Evolutionary conservation across 805 yeast genomes (phyloP).

Genomic region (Candida saitoana): DNA sequence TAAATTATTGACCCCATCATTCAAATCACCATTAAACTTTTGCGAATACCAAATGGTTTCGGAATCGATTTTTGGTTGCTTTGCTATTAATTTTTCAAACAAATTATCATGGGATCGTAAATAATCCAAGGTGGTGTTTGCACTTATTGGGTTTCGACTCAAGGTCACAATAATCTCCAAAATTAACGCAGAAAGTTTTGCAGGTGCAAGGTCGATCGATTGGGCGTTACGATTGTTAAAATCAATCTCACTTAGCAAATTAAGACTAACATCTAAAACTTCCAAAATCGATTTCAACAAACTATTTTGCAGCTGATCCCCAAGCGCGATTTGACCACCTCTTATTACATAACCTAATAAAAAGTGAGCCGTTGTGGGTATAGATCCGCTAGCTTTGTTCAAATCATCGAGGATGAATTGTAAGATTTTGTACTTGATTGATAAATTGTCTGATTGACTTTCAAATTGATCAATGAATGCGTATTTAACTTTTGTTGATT

Average conservation of each 20-base stretch:
- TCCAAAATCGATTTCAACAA: constrained; percentile 52
- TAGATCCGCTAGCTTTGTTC: constrained; percentile 29
- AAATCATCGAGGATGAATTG: constrained; percentile 54
- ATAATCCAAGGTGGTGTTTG: constrained; percentile 45
- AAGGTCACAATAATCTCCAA: constrained; percentile 63
- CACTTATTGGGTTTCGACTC: constrained; percentile 53
- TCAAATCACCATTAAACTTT: constrained; percentile 42
- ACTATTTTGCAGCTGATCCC: constrained; percentile 50
- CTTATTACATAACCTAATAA: constrained; percentile 65
- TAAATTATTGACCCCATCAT: constrained; percentile 20
- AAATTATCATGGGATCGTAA: constrained; percentile 49
- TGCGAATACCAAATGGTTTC: constrained; percentile 52
- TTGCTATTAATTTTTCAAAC: constrained; percentile 47
- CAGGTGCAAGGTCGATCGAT: constrained; percentile 49
- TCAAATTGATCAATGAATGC: constrained; percentile 67
- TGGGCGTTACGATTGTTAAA: constrained; percentile 27
- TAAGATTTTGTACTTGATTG: constrained; percentile 54
- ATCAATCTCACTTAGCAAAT: constrained; percentile 35
- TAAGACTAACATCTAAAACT: constrained; percentile 46
- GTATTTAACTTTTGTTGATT: constrained; percentile 66
- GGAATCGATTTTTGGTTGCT: constrained; percentile 52
- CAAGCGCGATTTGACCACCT: constrained; percentile 46
- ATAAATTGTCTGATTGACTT: constrained; percentile 34
- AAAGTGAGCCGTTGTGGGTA: constrained; percentile 64
- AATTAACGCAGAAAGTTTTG: constrained; percentile 53